phyloP scores from a whole-genome alignment of 1,284 basidiomycete genomes.

The Ganoderma boninense region DNA sequence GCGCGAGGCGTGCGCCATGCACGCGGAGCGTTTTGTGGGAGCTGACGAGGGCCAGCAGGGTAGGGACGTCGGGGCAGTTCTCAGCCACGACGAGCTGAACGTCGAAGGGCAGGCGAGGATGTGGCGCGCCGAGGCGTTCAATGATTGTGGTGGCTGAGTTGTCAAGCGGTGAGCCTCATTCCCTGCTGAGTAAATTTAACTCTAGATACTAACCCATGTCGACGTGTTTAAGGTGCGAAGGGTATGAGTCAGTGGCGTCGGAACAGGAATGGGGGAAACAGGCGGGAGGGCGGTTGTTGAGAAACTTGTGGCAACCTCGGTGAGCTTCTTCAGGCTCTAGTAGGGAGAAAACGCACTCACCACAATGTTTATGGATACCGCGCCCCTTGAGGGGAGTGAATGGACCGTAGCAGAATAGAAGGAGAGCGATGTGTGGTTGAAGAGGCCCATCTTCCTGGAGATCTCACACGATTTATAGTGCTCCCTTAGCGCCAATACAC shows the following conservation, averaged over 20 bases:
- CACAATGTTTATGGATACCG: background rate
- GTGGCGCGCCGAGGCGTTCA: background rate
- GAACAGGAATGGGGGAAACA: background rate
- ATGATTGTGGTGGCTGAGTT: background rate
- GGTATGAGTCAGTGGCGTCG: background rate
- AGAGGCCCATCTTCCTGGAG: background rate
- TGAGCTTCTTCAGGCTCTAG: background rate
- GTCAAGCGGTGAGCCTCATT: background rate
- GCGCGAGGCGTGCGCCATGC: background rate
- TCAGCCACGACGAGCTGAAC: background rate
- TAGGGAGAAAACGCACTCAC: background rate
- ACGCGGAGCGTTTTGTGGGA: background rate
- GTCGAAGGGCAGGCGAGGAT: background rate
- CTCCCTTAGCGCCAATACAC: background rate
- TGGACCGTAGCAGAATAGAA: background rate
- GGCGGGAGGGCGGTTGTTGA: background rate
- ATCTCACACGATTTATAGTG: background rate
- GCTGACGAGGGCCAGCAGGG: background rate
- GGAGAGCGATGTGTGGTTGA: background rate
- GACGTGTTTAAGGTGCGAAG: background rate
- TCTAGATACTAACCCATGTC: background rate
- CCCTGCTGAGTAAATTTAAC: background rate
- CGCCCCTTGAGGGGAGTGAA: background rate
- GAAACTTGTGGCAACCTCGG: background rate
- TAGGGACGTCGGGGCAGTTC: background rate